These are phyloP conservation scores for Castanea sativa DNA, from an alignment of 306 rosid species.

Conservation along the genomic window DNA sequence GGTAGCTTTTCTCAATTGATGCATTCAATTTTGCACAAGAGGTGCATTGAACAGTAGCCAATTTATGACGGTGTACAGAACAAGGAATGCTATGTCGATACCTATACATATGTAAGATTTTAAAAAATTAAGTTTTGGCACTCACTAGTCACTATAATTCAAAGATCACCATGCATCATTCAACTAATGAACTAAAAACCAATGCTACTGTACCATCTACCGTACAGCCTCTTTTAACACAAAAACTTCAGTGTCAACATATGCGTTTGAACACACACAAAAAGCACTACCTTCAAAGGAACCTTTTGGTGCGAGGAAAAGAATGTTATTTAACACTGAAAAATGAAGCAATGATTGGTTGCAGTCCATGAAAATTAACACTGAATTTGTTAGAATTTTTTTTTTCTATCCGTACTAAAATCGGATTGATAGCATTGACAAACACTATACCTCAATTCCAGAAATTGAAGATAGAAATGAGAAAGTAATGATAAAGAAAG, in stretches of 20 bases:
- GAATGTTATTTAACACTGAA: background rate
- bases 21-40: constrained; percentile 20
- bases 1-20: constrained; percentile 14
- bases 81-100: constrained; percentile 20
- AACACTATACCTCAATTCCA: background rate
- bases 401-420: too few relatives aligned
- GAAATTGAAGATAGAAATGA: background rate
- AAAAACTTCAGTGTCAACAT: background rate
- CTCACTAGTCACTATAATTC: background rate
- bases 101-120: constrained; percentile 9
- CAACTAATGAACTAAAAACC: background rate
- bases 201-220: background rate
- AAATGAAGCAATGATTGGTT: too few relatives aligned
- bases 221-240: background rate
- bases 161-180: background rate
- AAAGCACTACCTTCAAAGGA: background rate
- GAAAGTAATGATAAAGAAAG: background rate
- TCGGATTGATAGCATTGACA: background rate
- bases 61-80: constrained; percentile 13
- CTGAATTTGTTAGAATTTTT: background rate
- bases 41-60: constrained; percentile 11
- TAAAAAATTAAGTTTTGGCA: background rate
- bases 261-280: background rate
- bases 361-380: too few relatives aligned
- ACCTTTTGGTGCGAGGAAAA: background rate